Evolutionary conservation across 2,329 filamentous ascomycete genomes (phyloP).

Genomic region (Bisporella sp.): DNA sequence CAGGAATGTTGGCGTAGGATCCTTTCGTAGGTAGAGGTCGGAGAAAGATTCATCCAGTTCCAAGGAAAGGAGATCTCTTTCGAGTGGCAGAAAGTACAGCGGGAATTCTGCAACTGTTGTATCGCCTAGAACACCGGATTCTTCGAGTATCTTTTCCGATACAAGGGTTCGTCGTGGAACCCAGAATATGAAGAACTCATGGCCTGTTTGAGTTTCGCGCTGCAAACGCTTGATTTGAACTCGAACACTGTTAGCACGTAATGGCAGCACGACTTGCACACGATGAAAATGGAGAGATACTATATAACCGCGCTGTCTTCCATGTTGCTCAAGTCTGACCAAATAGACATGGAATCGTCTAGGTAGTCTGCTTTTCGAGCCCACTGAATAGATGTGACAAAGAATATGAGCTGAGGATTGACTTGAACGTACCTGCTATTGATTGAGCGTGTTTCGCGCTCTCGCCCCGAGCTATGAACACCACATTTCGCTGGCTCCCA

Average conservation of each 20-base stretch:
- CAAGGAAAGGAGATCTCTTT: constrained; percentile 83
- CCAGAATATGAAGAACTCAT: constrained; percentile 97
- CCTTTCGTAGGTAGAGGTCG: constrained; percentile 84
- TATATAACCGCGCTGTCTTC: constrained; percentile 34
- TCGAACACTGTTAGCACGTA: constrained; percentile 52
- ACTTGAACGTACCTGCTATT: constrained; percentile 66
- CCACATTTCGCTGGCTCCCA: constrained; percentile 86
- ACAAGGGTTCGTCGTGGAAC: constrained; percentile 87
- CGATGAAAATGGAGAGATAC: constrained; percentile 28
- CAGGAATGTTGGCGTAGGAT: constrained; percentile 84
- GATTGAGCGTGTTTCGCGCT: constrained; percentile 75
- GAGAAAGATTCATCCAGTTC: constrained; percentile 82
- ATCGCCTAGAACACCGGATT: constrained; percentile 87
- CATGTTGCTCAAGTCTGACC: constrained; percentile 50
- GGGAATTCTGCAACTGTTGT: constrained; percentile 83
- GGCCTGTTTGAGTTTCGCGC: constrained; percentile 78
- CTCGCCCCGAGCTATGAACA: constrained; percentile 89
- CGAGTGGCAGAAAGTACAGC: constrained; percentile 83
- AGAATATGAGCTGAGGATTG: not conserved
- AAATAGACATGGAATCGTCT: constrained; percentile 42
- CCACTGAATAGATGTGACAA: constrained; percentile 22
- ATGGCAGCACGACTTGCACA: constrained; percentile 43
- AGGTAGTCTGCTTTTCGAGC: constrained; percentile 52
- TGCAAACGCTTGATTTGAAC: constrained; percentile 88
- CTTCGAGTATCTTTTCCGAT: constrained; percentile 85